A percentile compares a stretch with the other conserved stretches of the same genome.
Evolutionary conservation across 2,329 filamentous ascomycete genomes (phyloP).

Genomic region (Phialocephala subalpina): DNA sequence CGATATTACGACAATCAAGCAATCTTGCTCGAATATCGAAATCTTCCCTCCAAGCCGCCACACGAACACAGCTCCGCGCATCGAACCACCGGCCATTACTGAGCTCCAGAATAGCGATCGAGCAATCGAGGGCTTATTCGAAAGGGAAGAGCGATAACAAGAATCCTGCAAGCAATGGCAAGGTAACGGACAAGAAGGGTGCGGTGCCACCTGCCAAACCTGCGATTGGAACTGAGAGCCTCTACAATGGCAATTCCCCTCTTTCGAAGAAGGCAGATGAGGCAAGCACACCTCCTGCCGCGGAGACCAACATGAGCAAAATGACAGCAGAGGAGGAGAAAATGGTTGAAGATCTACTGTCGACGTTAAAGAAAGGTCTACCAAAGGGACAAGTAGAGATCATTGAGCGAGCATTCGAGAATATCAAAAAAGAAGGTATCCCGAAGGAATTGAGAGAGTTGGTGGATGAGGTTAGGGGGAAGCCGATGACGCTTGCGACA

Average conservation of each 20-base stretch:
- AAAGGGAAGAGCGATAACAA: slow-evolving; percentile 18
- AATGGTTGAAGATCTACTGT: slow-evolving; percentile 64
- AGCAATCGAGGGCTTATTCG: slow-evolving; percentile 37
- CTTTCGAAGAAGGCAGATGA: slow-evolving; percentile 41
- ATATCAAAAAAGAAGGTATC: slow-evolving; percentile 73
- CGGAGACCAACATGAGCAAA: slow-evolving; percentile 40
- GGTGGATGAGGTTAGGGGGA: slow-evolving; percentile 40
- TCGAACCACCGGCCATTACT: slow-evolving; percentile 49
- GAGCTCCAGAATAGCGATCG: slow-evolving; percentile 45
- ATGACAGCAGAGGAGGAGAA: slow-evolving; percentile 64
- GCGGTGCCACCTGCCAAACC: slow-evolving; percentile 40
- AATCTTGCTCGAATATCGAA: slow-evolving; percentile 69
- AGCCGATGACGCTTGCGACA: slow-evolving; percentile 38
- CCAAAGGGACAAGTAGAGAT: slow-evolving; percentile 67
- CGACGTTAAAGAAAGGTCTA: slow-evolving; percentile 62
- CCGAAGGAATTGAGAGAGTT: slow-evolving; percentile 62
- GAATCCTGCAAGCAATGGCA: slow-evolving; percentile 24
- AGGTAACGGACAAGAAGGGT: slow-evolving; percentile 45
- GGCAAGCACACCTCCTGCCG: slow-evolving; percentile 40
- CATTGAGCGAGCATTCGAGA: slow-evolving; percentile 66
- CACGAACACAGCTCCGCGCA: slow-evolving; percentile 54
- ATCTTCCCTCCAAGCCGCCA: slow-evolving; percentile 60
- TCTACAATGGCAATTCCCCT: slow-evolving; percentile 51
- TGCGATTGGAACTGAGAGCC: slow-evolving; percentile 53
- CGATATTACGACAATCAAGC: slow-evolving; percentile 71